Evolutionary conservation across 2,329 filamentous ascomycete genomes (phyloP).

Genomic region (Pyrenochaeta sp.): DNA sequence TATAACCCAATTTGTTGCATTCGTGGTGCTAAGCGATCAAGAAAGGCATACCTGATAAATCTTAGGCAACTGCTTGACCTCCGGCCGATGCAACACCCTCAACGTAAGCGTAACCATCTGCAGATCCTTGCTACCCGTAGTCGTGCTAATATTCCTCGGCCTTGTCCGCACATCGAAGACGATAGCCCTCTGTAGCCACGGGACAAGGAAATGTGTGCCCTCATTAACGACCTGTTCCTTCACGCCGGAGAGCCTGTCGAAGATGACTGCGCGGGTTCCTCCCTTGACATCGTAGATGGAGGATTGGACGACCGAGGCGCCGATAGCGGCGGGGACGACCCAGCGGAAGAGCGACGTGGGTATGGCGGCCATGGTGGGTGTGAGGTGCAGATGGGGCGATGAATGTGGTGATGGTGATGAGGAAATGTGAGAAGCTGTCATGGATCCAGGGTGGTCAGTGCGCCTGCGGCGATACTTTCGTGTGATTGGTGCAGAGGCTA

Average conservation of each 20-base stretch:
- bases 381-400: conserved; percentile 22
- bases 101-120: conserved; percentile 99
- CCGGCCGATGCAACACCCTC: conserved; percentile 91
- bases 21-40: background rate
- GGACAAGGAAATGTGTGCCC: conserved; percentile 94
- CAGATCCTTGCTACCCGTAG: conserved; percentile 97
- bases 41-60: conserved; percentile 86
- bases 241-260: conserved; percentile 91
- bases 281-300: conserved; percentile 98
- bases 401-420: conserved; percentile 22
- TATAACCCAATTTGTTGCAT: background rate
- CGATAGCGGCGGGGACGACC: conserved; percentile 78
- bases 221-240: conserved; percentile 93
- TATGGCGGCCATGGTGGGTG: conserved; percentile 42
- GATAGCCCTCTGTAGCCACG: conserved; percentile 94
- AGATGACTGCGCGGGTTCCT: conserved; percentile 94
- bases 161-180: conserved; percentile 97
- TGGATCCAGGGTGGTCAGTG: conserved; percentile 20
- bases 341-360: conserved; percentile 53
- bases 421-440: conserved; percentile 25
- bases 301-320: conserved; percentile 72
- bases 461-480: conserved; percentile 17
- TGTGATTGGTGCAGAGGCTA: conserved; percentile 22
- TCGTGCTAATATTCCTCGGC: conserved; percentile 96
- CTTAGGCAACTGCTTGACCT: conserved; percentile 90